Conservation (phyloP, 2,329 filamentous ascomycete genomes). For the Fusarium torreyae region DNA sequence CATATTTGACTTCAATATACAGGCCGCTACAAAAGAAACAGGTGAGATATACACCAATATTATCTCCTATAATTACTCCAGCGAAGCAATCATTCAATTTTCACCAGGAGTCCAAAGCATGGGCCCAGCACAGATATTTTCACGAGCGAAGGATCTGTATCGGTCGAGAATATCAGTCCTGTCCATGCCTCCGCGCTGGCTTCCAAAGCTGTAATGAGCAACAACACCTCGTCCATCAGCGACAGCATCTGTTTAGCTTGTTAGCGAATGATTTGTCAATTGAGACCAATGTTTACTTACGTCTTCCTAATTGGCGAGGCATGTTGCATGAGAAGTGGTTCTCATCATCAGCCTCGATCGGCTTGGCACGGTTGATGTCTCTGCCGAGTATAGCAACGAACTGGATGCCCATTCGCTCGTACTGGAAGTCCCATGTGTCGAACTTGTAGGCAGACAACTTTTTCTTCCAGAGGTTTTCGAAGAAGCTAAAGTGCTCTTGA, state of each 20-base stretch:
- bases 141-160: slow-evolving; percentile 67
- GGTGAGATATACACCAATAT: background rate
- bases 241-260: slow-evolving; percentile 54
- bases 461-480: slow-evolving; percentile 66
- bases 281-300: slow-evolving; percentile 32
- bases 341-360: slow-evolving; percentile 62
- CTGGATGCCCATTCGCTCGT: slow-evolving; percentile 66
- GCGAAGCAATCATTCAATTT: slow-evolving; percentile 4
- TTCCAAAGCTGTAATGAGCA: slow-evolving; percentile 67
- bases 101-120: slow-evolving; percentile 52
- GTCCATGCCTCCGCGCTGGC: slow-evolving; percentile 58
- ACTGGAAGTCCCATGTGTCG: slow-evolving; percentile 64
- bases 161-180: slow-evolving; percentile 68
- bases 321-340: slow-evolving; percentile 60
- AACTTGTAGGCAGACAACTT: slow-evolving; percentile 65
- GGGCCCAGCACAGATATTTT: slow-evolving; percentile 62
- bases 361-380: slow-evolving; percentile 64
- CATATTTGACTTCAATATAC: background rate
- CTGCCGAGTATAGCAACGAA: slow-evolving; percentile 68
- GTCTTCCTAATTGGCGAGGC: slow-evolving; percentile 57
- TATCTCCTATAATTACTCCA: background rate
- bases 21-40: slow-evolving; percentile 3
- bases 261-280: slow-evolving; percentile 23
- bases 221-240: slow-evolving; percentile 69
- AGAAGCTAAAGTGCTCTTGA: slow-evolving; percentile 63